phyloP scores from a whole-genome alignment of 345 rosid genomes.

The Salix viminalis region DNA sequence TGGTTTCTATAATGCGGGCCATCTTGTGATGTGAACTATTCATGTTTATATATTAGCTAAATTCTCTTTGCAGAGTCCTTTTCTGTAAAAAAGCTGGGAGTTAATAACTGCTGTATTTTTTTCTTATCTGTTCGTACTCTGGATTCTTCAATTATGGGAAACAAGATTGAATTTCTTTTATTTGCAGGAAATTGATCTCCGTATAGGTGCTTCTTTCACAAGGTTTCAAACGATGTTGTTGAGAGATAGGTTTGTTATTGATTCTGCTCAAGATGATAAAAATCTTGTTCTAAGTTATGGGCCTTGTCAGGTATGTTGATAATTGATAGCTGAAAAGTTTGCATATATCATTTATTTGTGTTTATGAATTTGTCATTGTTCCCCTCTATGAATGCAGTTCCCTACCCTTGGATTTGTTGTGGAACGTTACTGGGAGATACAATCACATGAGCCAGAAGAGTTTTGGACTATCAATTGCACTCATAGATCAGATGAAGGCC shows the following conservation, averaged over 20 bases:
- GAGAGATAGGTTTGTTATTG: slow-evolving; percentile 70
- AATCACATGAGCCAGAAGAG: slow-evolving; percentile 94
- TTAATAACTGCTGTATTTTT: not conserved
- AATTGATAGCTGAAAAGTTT: not conserved
- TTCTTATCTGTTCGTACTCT: not conserved
- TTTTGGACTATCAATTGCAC: slow-evolving; percentile 89
- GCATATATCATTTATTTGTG: not conserved
- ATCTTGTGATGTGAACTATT: not conserved
- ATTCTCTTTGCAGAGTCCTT: not conserved
- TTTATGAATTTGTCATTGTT: slow-evolving; percentile 11
- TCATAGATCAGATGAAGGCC: slow-evolving; percentile 72
- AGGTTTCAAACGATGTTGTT: slow-evolving; percentile 93
- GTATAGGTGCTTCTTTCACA: slow-evolving; percentile 97
- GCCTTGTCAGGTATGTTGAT: slow-evolving; percentile 79
- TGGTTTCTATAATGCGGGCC: not conserved
- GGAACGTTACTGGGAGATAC: slow-evolving; percentile 91
- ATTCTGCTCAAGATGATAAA: slow-evolving; percentile 66
- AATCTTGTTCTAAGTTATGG: slow-evolving; percentile 93
- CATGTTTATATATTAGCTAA: slow-evolving; percentile 5
- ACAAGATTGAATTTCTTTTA: not conserved
- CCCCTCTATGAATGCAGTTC: slow-evolving; percentile 47
- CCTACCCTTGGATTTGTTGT: slow-evolving; percentile 97
- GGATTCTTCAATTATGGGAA: not conserved
- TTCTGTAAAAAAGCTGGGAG: not conserved
- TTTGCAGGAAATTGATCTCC: slow-evolving; percentile 85